Conservation (phyloP, 306 rosid genomes). For the Cucurbita pepo region DNA sequence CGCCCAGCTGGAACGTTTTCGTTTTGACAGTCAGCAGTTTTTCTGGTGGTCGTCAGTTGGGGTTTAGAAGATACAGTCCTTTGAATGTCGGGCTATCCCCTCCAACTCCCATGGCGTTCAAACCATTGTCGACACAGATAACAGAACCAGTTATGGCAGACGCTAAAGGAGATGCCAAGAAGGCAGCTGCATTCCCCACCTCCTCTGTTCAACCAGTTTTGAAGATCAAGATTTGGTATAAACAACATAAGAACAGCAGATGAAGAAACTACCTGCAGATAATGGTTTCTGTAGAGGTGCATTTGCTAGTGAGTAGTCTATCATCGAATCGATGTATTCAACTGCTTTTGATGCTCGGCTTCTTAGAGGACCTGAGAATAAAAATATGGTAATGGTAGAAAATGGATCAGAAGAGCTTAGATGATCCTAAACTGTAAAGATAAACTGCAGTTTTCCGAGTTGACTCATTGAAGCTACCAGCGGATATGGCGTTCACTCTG, state of each 20-base stretch:
- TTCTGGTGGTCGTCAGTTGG: slow-evolving; percentile 18
- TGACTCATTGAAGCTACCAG: slow-evolving; percentile 29
- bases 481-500: slow-evolving; percentile 78
- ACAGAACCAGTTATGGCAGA: slow-evolving; percentile 78
- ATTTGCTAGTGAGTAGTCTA: slow-evolving; percentile 60
- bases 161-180: slow-evolving; percentile 71
- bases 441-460: not conserved
- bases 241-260: not conserved
- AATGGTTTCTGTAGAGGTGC: slow-evolving; percentile 78
- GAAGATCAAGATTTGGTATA: not conserved
- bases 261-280: slow-evolving; percentile 36
- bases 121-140: slow-evolving; percentile 72
- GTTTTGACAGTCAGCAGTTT: not conserved
- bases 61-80: slow-evolving; percentile 17
- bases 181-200: slow-evolving; percentile 76
- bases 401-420: not conserved
- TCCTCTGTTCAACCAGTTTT: slow-evolving; percentile 45
- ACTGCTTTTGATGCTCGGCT: slow-evolving; percentile 93
- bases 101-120: slow-evolving; percentile 86
- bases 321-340: slow-evolving; percentile 81
- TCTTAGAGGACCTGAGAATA: slow-evolving; percentile 57
- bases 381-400: not conserved
- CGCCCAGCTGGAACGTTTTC: not conserved
- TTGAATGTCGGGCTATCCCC: slow-evolving; percentile 44
- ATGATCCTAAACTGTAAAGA: not conserved